These are phyloP conservation scores for Pythium apleroticum DNA, from an alignment of 352 stramenopile species.

Conservation along the genomic window DNA sequence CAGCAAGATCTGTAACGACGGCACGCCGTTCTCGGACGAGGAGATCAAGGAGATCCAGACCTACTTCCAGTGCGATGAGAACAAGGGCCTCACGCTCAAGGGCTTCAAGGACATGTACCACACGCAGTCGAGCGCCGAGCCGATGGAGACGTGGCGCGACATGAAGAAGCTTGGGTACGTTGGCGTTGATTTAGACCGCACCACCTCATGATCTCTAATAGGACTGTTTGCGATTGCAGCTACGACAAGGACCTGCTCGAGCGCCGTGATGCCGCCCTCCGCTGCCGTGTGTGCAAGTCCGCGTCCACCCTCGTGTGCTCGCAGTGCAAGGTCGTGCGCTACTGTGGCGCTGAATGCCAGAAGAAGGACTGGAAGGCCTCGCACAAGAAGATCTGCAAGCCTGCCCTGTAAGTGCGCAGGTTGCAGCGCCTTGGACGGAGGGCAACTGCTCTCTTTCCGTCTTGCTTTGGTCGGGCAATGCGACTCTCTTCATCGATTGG, in stretches of 20 bases:
- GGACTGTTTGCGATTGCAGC: slow-evolving; percentile 27
- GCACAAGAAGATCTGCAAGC: slow-evolving; percentile 88
- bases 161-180: slow-evolving; percentile 87
- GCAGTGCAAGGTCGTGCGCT: slow-evolving; percentile 84
- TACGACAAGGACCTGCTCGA: slow-evolving; percentile 77
- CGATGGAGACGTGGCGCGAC: slow-evolving; percentile 88
- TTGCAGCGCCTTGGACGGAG: slow-evolving; percentile 1
- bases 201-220: neutral
- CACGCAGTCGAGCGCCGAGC: slow-evolving; percentile 87
- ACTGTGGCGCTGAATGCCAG: slow-evolving; percentile 86
- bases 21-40: slow-evolving; percentile 84
- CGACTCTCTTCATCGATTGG: slow-evolving; percentile 8
- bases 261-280: slow-evolving; percentile 65
- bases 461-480: neutral
- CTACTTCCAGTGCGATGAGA: slow-evolving; percentile 91
- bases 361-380: slow-evolving; percentile 87
- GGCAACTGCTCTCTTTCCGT: neutral
- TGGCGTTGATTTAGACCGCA: neutral
- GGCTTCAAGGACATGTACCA: slow-evolving; percentile 92
- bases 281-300: slow-evolving; percentile 82
- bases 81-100: slow-evolving; percentile 88
- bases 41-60: slow-evolving; percentile 92
- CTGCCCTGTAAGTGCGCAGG: slow-evolving; percentile 30
- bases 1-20: slow-evolving; percentile 89
- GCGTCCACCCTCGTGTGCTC: slow-evolving; percentile 78